Base-by-base conservation (phyloP, 2,329 filamentous ascomycete species). In the Xylaria sp. region DNA sequence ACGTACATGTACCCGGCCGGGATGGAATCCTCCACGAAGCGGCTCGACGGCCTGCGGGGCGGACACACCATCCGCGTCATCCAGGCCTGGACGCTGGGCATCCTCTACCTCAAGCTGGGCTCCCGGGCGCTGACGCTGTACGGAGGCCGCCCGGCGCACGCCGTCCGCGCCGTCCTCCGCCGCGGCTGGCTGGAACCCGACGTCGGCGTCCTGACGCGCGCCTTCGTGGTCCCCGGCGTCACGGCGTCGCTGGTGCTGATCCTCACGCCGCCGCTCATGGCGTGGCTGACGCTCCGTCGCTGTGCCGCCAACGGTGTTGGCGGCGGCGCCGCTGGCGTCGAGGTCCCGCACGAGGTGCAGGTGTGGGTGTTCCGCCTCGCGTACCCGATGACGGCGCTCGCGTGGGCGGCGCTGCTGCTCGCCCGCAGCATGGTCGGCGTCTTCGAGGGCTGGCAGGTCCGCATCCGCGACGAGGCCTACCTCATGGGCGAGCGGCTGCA, bases 391-490 rank as follows among this genome's bases (percentile, higher is more conserved):
- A 76, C 82, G 19, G 78, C 80, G 2, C 71, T 84, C 2, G 71
- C 82, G 19, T 76, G 80, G 2, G 63, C 82, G 4, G 65, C 72
- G 2, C 64, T 76, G 2, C 71, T 79, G 24, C 69, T 74, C 1
- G 66, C 82, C 7, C 81, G 77, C 66, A 79, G 81, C 9, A 68
- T 87, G n/a, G 67, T 82, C 7, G 74, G 81, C 42, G 81, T 91
- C 48, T 81, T 94, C 47, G 82, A 83, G 43, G 77, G 84, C 18
- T 97, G 93, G 92, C 85, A 90, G 64, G 80, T 86, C 52, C 84
- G 88, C 53, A 91, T 99, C 43, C 81, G 91, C 38, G 95, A 99
- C 71, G 95, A 99, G 73, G 92, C 96, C 0, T 99, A 99, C 71
- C 77, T 99, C 41, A 94, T 97, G 67, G 94, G 94, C 2, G 93